A percentile compares a stretch with the other conserved stretches of the same genome.
phyloP scores from a whole-genome alignment of 257 asterid species.

The Solanum gandarillasii region DNA sequence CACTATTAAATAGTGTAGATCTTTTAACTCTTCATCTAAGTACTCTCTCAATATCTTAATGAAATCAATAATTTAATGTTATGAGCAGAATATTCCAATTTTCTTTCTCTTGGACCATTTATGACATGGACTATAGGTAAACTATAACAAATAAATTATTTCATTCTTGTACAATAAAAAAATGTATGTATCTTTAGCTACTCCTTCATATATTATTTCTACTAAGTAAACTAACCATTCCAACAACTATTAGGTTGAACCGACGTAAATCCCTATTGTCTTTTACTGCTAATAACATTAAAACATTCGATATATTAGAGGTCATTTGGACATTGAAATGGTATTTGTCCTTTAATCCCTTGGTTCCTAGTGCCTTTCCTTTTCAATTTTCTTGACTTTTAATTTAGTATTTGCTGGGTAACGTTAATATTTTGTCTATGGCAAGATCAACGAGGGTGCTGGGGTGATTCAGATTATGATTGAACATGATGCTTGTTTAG shows the following conservation, averaged over 20 bases:
- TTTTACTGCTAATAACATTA: neutral
- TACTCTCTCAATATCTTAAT: neutral
- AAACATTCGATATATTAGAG: neutral
- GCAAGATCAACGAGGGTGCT: neutral
- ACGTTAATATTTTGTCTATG: neutral
- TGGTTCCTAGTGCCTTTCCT: neutral
- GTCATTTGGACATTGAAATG: neutral
- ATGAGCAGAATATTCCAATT: neutral
- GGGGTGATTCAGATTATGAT: neutral
- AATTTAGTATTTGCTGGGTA: neutral
- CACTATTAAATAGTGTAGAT: neutral
- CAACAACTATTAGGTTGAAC: neutral
- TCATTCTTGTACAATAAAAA: neutral
- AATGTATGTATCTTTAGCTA: neutral
- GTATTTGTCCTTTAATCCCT: neutral
- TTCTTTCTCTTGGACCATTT: neutral
- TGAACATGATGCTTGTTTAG: neutral
- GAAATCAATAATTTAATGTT: neutral
- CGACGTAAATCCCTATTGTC: neutral
- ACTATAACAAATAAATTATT: neutral
- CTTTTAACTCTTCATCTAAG: neutral
- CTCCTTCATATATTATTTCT: neutral
- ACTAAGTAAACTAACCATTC: neutral
- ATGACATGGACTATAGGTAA: neutral
- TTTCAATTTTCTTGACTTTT: neutral